A percentile compares a stretch with the other conserved stretches of the same genome.
Conservation (phyloP, 257 asterid genomes). For the Capsicum rhomboideum region DNA sequence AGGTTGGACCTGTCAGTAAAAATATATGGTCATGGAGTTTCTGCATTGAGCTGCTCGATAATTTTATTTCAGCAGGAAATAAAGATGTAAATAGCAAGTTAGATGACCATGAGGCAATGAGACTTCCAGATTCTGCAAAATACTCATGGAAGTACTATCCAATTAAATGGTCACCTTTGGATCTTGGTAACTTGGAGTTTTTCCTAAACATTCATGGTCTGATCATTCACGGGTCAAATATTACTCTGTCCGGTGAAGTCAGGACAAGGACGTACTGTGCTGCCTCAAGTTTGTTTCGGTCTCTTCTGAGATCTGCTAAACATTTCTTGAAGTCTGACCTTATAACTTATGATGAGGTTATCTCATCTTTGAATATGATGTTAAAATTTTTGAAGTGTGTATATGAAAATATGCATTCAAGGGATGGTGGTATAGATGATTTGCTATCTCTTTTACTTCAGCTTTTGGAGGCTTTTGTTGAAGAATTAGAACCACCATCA, state of each 20-base stretch:
- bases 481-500: conserved; percentile 51
- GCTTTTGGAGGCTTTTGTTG: conserved; percentile 42
- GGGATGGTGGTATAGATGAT: conserved; percentile 16
- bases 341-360: conserved; percentile 40
- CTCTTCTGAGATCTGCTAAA: conserved; percentile 52
- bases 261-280: conserved; percentile 29
- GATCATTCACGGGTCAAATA: conserved; percentile 33
- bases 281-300: conserved; percentile 47
- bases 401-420: conserved; percentile 25
- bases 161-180: conserved; percentile 52
- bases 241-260: conserved; percentile 23
- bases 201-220: conserved; percentile 42
- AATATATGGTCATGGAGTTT: conserved; percentile 48
- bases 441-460: conserved; percentile 28
- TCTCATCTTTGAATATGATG: conserved; percentile 45
- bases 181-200: conserved; percentile 50
- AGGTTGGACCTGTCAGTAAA: conserved; percentile 41
- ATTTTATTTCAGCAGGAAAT: conserved; percentile 38
- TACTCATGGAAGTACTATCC: conserved; percentile 43
- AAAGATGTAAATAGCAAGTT: conserved; percentile 14
- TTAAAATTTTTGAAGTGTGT: conserved; percentile 38
- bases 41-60: conserved; percentile 44
- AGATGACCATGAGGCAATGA: conserved; percentile 17
- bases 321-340: conserved; percentile 28
- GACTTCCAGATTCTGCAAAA: conserved; percentile 27